Base-by-base conservation (phyloP, 2,329 filamentous ascomycete species). In the Herpotrichia juniperi region DNA sequence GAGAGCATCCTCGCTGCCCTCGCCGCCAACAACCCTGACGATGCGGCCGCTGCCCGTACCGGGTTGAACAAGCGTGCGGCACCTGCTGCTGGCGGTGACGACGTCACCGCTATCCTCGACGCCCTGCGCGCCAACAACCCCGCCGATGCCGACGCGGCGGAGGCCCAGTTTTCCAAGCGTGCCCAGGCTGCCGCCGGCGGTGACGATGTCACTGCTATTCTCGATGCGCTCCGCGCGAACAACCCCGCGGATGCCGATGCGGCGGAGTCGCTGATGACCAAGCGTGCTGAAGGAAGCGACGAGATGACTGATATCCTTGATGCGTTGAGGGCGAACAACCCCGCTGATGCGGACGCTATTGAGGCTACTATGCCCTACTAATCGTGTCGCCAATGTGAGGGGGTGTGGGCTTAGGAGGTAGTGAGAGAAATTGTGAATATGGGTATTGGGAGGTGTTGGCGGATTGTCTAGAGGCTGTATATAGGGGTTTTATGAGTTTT, bases 41-140 rank as follows among this genome's bases (percentile, higher is more conserved):
- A 50, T 46, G 49, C 49, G 12, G 49, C 24, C 22, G 37, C 37
- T 6, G 37, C 37, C 37, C 19, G 19, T 6, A 24, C 37, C 37
- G 7, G 5, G 6, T 7, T 28, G 26, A 6, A 28, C 7, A 28
- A 12, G 26, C 26, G 26, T 12, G n/a, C 26, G 12, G 26, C 7
- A 7, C 12, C 26, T 7, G 26, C 26, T 7, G 26, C n/a, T n/a
- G 26, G 26, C 7, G 26, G 32, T 8, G 49, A 66, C 21, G 64
- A 68, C 21, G 50, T 70, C 3, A 54, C 60, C 12, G 55, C 49
- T 46, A 68, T 69, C 39, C 62, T 69, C 42, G 61, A 61, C 19
- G 64, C 66, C 17, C 61, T 70, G 42, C 57, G 58, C 22, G 57
- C 54, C 37, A 66, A 68, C 58, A 67, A 64, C 51, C 64, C 66